Percentiles rank a stretch among this genome's conserved stretches.
Evolutionary conservation across 1,139 yeast species (phyloP).

Genomic region (Spathaspora sp.): DNA sequence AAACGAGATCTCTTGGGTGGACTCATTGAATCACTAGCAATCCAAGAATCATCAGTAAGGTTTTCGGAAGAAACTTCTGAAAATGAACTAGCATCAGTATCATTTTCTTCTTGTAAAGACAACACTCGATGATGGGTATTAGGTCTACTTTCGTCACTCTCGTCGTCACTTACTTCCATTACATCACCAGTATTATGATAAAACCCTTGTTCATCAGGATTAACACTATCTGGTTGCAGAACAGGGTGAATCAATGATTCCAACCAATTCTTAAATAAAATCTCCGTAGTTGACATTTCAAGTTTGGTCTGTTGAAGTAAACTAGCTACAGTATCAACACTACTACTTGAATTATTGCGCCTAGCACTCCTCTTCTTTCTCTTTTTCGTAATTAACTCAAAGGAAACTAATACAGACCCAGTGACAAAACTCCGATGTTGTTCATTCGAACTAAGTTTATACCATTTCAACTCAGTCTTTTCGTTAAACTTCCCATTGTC

Average conservation of each 20-base stretch:
- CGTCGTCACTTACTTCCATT: constrained; percentile 32
- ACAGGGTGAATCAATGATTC: constrained; percentile 32
- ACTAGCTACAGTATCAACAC: constrained; percentile 1
- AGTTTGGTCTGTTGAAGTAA: background rate
- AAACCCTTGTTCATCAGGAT: constrained; percentile 45
- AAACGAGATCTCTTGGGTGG: constrained; percentile 7
- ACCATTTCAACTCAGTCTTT: constrained; percentile 48
- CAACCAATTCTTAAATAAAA: constrained; percentile 28
- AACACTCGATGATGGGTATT: constrained; percentile 2
- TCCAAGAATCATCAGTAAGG: background rate
- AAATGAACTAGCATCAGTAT: constrained; percentile 16
- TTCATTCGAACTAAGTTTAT: constrained; percentile 46
- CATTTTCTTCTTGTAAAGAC: constrained; percentile 2
- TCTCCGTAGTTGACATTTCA: constrained; percentile 10
- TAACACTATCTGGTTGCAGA: constrained; percentile 21
- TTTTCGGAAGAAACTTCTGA: constrained; percentile 22
- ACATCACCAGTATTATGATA: constrained; percentile 29
- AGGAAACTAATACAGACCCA: constrained; percentile 55
- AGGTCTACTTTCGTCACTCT: constrained; percentile 7
- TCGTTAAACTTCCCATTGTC: constrained; percentile 16
- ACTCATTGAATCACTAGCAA: background rate
- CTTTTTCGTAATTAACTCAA: constrained; percentile 40
- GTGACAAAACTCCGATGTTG: constrained; percentile 51
- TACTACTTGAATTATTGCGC: background rate
- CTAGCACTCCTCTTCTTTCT: constrained; percentile 7